Conservation (phyloP, 495 filamentous ascomycete genomes). For the Podospora comata region DNA sequence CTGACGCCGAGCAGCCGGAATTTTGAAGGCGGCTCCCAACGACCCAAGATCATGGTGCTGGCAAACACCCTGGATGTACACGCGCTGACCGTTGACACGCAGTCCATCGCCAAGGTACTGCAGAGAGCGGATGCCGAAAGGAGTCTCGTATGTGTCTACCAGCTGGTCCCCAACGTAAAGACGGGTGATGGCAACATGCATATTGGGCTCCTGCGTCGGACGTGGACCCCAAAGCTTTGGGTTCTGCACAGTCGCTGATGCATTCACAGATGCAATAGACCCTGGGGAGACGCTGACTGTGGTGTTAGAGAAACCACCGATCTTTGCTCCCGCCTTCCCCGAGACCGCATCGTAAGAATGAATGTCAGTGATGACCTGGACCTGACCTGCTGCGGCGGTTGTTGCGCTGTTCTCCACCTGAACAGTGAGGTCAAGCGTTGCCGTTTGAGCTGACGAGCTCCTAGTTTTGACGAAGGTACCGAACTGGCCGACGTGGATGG, state of each 20-base stretch:
- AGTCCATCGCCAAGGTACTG: conserved; percentile 41
- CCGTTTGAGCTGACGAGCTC: conserved; percentile 36
- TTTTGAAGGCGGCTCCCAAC: conserved; percentile 46
- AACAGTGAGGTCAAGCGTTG: conserved; percentile 38
- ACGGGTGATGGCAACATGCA: conserved; percentile 46
- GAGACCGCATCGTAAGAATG: conserved; percentile 25
- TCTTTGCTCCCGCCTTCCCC: conserved; percentile 20
- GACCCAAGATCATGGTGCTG: conserved; percentile 51
- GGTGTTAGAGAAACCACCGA: conserved; percentile 27
- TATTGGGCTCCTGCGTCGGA: conserved; percentile 42
- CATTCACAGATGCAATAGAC: conserved; percentile 32
- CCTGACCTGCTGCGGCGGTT: conserved; percentile 17
- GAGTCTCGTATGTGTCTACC: conserved; percentile 48
- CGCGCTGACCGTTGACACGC: conserved; percentile 39
- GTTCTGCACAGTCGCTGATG: conserved; percentile 33
- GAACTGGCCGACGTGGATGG: conserved; percentile 42
- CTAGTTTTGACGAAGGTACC: conserved; percentile 46
- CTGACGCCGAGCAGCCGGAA: conserved; percentile 45
- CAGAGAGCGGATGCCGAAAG: conserved; percentile 46
- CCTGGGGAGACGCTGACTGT: conserved; percentile 31
- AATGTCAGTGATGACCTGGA: conserved; percentile 32
- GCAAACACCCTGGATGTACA: conserved; percentile 42
- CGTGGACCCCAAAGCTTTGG: conserved; percentile 49
- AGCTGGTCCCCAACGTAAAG: conserved; percentile 24
- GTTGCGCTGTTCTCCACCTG: conserved; percentile 40